Evolutionary conservation across 2,329 filamentous ascomycete genomes (phyloP), one percentile per base, ranked within the genome.

Genomic region (Calonectria montana): DNA sequence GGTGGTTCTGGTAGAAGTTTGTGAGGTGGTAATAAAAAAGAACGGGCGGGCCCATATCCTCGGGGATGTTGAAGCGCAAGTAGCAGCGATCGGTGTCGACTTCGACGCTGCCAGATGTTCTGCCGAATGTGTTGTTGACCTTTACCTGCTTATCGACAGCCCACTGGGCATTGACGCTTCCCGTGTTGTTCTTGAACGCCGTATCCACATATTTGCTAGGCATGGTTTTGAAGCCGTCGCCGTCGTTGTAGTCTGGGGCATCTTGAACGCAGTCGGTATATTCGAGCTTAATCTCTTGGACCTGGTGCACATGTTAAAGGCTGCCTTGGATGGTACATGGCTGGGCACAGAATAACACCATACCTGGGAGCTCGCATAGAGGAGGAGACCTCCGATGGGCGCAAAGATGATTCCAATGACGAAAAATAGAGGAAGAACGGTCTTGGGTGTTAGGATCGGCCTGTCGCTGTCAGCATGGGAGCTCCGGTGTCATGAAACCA

Each of bases 1-100:
- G 93, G 82, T 99, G 97, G 82, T 99, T 99, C 84, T 99, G 97
- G 87, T 98, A 98, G 86, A 99, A 99, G 85, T 98, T 98, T 70
- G 95, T 96, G 74, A 99, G 91, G 77, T 94, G 93, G 84, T 99
- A 99, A 87, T 98, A 99, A 84, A 98, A 91, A 73, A 96, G 90
- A 13, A 99, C 94, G 0, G 96, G 95, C 1, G 95, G 91, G 3
- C 89, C 88, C 84, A 99, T 92, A 70, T 91, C 87, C 78, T 96
- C 92, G 1, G 95, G 94, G 10, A 98, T 91, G 41, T 90, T 87
- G 84, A 98, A 98, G 73, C 91, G 88, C 68, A 99, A 84, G 37
- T 89, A 89, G 88, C 97, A 99, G 84, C 90, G 78, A 72, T 84
- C 85, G 62, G 86, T 84, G 27, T 76, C 82, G 29, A 78, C 53